Evolutionary conservation across 192 early-diverging fungal species (phyloP).

Genomic region (Coemansia sp.): DNA sequence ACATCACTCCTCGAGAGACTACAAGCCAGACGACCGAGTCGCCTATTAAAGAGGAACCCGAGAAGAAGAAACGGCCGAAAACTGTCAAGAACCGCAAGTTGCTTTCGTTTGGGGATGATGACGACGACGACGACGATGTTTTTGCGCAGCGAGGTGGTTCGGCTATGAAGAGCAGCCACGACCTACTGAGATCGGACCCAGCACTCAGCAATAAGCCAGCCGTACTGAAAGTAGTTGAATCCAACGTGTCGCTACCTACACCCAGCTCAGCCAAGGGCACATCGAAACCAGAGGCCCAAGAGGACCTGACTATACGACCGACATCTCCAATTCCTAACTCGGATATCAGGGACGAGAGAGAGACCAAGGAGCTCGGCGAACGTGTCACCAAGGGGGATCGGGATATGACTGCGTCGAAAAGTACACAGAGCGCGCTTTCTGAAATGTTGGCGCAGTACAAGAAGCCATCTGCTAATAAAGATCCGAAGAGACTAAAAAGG

Average conservation of each 20-base stretch:
- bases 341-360: not conserved
- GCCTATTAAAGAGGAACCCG: slow-evolving; percentile 1
- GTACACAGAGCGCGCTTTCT: not conserved
- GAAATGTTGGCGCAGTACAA: slow-evolving; percentile 26
- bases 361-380: not conserved
- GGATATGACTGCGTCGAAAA: not conserved
- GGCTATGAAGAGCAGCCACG: slow-evolving; percentile 77
- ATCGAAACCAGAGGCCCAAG: not conserved
- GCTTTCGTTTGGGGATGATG: slow-evolving; percentile 90
- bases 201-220: slow-evolving; percentile 18
- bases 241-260: not conserved
- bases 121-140: slow-evolving; percentile 53
- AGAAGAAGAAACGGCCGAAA: slow-evolving; percentile 30
- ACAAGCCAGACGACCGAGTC: slow-evolving; percentile 18
- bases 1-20: slow-evolving; percentile 75
- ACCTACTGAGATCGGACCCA: slow-evolving; percentile 53
- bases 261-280: not conserved
- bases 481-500: slow-evolving; percentile 16
- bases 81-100: slow-evolving; percentile 54
- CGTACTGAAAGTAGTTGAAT: not conserved
- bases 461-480: not conserved
- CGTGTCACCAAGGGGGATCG: not conserved
- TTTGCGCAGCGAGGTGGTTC: slow-evolving; percentile 7
- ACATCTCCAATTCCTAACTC: slow-evolving; percentile 5
- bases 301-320: not conserved